These are phyloP conservation scores for Micromonas commoda DNA, from an alignment of 139 green algal species.

Conservation along the genomic window DNA sequence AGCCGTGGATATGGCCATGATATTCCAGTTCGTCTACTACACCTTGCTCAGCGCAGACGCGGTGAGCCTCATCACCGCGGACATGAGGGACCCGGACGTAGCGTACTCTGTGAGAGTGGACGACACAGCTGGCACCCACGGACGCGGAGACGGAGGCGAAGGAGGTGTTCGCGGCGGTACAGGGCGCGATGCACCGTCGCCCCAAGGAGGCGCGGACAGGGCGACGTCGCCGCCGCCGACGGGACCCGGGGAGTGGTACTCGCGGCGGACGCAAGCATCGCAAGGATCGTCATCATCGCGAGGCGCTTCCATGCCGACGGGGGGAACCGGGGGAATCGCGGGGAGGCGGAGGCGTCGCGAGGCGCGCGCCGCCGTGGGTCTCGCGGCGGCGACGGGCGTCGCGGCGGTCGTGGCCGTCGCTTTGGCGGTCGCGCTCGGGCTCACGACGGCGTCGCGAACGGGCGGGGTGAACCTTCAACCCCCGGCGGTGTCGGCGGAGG, in stretches of 20 bases:
- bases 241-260: too few species aligned
- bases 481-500: too few species aligned
- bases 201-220: neutral
- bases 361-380: neutral
- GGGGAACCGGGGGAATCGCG: too few species aligned
- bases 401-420: neutral
- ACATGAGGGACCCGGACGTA: neutral
- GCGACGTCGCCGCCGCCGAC: neutral
- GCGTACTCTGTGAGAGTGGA: too few species aligned
- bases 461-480: too few species aligned
- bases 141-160: neutral
- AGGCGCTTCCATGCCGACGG: too few species aligned
- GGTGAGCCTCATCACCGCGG: neutral
- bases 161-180: too few species aligned
- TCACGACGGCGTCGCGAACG: too few species aligned
- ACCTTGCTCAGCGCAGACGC: conserved; percentile 24
- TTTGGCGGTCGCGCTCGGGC: neutral
- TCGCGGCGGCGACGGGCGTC: neutral
- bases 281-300: too few species aligned
- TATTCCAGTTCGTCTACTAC: conserved; percentile 72
- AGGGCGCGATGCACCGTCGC: too few species aligned
- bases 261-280: too few species aligned
- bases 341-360: neutral
- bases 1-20: conserved; percentile 59
- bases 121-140: too few species aligned